phyloP scores from a whole-genome alignment of 768 basidiomycete species.

The Mycena indigotica region DNA sequence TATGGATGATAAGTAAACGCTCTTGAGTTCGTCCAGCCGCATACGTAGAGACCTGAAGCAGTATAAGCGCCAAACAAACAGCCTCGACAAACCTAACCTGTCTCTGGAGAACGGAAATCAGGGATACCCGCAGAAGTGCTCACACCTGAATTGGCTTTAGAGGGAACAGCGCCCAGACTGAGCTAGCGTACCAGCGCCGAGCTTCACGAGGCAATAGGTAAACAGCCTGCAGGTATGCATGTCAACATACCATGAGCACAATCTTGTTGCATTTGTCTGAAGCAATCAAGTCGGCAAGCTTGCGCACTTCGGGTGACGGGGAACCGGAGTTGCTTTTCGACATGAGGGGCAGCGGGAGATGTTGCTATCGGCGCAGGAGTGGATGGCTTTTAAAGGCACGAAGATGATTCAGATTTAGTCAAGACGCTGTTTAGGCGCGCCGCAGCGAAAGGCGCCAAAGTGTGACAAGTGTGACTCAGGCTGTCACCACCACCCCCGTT shows the following conservation, averaged over 20 bases:
- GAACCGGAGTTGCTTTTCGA: neutral
- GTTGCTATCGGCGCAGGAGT: neutral
- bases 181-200: constrained; percentile 62
- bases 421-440: neutral
- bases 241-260: constrained; percentile 66
- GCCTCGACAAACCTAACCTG: constrained; percentile 53
- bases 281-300: constrained; percentile 68
- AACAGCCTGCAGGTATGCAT: neutral
- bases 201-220: constrained; percentile 35
- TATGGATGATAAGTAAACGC: constrained; percentile 29
- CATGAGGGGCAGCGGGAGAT: neutral
- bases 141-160: constrained; percentile 48
- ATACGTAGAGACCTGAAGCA: constrained; percentile 54
- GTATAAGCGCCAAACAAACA: neutral
- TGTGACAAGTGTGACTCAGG: neutral
- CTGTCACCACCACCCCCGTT: neutral
- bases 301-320: neutral
- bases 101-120: constrained; percentile 85
- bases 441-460: neutral
- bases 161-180: neutral
- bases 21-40: constrained; percentile 17
- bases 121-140: constrained; percentile 85
- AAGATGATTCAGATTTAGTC: neutral
- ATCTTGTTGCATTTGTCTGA: constrained; percentile 69
- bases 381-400: neutral